Evolutionary conservation across 805 yeast genomes (phyloP).

Genomic region (Suhomyces kilbournensis): DNA sequence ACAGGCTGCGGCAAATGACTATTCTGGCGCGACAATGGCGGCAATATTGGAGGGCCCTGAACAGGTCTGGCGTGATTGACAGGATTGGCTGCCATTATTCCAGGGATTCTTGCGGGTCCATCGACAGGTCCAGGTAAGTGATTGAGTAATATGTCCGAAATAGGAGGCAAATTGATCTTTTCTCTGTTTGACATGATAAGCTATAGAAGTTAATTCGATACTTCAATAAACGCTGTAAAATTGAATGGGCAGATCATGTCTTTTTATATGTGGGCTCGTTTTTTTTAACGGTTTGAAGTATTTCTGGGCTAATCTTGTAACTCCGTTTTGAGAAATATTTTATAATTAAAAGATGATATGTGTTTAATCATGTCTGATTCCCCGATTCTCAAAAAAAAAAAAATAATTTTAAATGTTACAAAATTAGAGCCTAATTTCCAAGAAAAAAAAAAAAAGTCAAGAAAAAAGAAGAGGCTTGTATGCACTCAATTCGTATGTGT

Average conservation of each 20-base stretch:
- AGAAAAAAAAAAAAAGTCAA: not conserved
- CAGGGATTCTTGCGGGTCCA: not conserved
- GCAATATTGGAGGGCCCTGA: constrained; percentile 3
- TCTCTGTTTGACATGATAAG: constrained; percentile 6
- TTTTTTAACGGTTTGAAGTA: constrained; percentile 2
- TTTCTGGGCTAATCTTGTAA: not conserved
- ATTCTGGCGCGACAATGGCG: constrained; percentile 8
- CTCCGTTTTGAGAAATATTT: constrained; percentile 5
- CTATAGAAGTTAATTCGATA: not conserved
- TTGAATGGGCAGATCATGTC: not conserved
- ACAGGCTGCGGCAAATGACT: constrained; percentile 2
- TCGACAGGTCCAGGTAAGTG: constrained; percentile 5
- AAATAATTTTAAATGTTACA: not conserved
- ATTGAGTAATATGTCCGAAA: constrained; percentile 34
- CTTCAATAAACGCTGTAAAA: not conserved
- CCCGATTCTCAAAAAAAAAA: constrained; percentile 2
- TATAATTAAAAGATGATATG: constrained; percentile 1
- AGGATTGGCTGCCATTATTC: not conserved
- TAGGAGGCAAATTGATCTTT: constrained; percentile 40
- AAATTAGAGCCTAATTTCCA: not conserved
- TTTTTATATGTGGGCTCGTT: constrained; percentile 1
- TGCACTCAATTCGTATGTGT: not conserved
- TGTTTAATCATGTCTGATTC: constrained; percentile 5
- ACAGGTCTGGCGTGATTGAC: not conserved
- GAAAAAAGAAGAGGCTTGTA: not conserved